phyloP scores from a whole-genome alignment of 1,284 basidiomycete species.

The Porodaedalea pini region DNA sequence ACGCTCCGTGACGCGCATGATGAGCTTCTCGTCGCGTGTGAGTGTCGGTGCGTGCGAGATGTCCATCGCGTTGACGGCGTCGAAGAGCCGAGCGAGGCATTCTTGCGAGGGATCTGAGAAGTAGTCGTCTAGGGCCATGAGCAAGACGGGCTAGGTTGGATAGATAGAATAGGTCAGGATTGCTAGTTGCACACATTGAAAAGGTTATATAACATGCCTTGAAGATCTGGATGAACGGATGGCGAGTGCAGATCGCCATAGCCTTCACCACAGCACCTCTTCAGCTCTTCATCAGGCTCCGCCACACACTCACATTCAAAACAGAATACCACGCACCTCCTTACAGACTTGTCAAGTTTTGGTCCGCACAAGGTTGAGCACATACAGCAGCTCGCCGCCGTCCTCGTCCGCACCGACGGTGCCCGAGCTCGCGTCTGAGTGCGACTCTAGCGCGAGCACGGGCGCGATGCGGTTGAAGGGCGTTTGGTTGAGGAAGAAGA shows the following conservation, averaged over 20 bases:
- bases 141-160: slow-evolving; percentile 71
- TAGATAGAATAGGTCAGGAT: not conserved
- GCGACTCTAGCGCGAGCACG: slow-evolving; percentile 69
- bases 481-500: slow-evolving; percentile 96
- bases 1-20: slow-evolving; percentile 86
- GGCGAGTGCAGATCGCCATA: slow-evolving; percentile 91
- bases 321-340: slow-evolving; percentile 54
- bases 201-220: slow-evolving; percentile 56
- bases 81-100: slow-evolving; percentile 84
- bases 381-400: slow-evolving; percentile 73
- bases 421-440: slow-evolving; percentile 35
- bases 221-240: slow-evolving; percentile 97
- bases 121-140: slow-evolving; percentile 95
- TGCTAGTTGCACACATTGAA: not conserved
- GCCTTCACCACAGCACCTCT: slow-evolving; percentile 96
- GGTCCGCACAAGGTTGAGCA: slow-evolving; percentile 94
- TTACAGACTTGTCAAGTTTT: slow-evolving; percentile 85
- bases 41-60: slow-evolving; percentile 76
- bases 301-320: not conserved
- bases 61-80: slow-evolving; percentile 91
- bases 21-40: slow-evolving; percentile 78
- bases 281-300: not conserved
- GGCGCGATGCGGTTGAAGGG: slow-evolving; percentile 82
- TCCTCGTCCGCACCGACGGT: slow-evolving; percentile 35
- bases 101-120: slow-evolving; percentile 85